Evolutionary conservation across 495 filamentous ascomycete species (phyloP).

Genomic region (Aspergillus sclerotioniger): DNA sequence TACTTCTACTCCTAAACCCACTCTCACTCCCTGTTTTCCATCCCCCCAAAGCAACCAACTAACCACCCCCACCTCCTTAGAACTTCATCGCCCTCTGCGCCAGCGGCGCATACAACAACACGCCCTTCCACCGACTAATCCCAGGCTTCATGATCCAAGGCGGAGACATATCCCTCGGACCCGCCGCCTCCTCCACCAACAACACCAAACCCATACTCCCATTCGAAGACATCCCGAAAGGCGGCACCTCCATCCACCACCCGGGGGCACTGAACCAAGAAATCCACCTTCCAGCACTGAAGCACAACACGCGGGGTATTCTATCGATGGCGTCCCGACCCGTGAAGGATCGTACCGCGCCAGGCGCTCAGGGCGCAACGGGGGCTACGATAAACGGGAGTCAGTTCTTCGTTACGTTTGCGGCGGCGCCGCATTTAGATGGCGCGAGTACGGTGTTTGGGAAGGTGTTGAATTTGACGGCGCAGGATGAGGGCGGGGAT

Average conservation of each 20-base stretch:
- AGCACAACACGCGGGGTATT: conserved; percentile 83
- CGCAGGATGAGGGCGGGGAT: conserved; percentile 45
- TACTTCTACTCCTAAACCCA: background rate
- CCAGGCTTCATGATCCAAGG: conserved; percentile 91
- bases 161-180: conserved; percentile 68
- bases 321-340: conserved; percentile 88
- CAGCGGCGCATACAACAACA: conserved; percentile 78
- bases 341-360: conserved; percentile 54
- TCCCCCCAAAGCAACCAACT: conserved; percentile 1
- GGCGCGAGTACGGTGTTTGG: conserved; percentile 94
- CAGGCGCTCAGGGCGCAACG: conserved; percentile 42
- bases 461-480: conserved; percentile 58
- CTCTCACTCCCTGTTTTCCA: background rate
- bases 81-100: conserved; percentile 98
- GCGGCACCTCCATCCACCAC: conserved; percentile 82
- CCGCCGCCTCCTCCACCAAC: conserved; percentile 42
- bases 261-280: conserved; percentile 81
- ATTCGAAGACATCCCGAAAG: conserved; percentile 62
- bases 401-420: conserved; percentile 92
- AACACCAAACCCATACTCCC: conserved; percentile 39
- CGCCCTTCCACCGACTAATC: conserved; percentile 89
- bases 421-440: conserved; percentile 85
- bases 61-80: conserved; percentile 35
- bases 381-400: conserved; percentile 81
- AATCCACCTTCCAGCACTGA: conserved; percentile 72